phyloP scores from a whole-genome alignment of 2,329 filamentous ascomycete genomes.

The Sarocladiaceae sp. region DNA sequence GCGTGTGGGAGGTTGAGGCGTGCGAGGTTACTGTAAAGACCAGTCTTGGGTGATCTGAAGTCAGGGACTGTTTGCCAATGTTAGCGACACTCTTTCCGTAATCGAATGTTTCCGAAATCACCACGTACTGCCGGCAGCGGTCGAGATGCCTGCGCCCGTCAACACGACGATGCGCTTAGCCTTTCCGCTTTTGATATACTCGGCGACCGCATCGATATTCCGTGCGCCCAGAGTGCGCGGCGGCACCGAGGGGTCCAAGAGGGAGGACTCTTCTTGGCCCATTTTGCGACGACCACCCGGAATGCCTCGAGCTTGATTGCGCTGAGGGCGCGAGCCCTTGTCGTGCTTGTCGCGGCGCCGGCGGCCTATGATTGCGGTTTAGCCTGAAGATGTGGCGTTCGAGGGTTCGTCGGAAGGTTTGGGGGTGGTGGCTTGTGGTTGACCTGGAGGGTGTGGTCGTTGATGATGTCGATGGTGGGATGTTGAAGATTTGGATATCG shows the following conservation, averaged over 20 bases:
- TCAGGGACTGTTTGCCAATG: constrained; percentile 68
- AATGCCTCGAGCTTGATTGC: constrained; percentile 1
- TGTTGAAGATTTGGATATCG: neutral
- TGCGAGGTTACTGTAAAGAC: constrained; percentile 88
- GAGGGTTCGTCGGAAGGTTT: neutral
- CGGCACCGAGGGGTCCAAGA: constrained; percentile 56
- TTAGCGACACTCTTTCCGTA: neutral
- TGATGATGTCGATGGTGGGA: neutral
- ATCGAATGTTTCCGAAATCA: neutral
- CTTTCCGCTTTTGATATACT: constrained; percentile 68
- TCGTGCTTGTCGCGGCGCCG: constrained; percentile 31
- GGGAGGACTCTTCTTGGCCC: constrained; percentile 78
- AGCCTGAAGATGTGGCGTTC: neutral
- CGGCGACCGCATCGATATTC: constrained; percentile 70
- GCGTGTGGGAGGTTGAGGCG: constrained; percentile 81
- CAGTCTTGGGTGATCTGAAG: constrained; percentile 89
- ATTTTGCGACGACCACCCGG: constrained; percentile 50
- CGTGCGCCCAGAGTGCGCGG: constrained; percentile 65
- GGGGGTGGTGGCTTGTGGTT: neutral
- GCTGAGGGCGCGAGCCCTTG: constrained; percentile 25
- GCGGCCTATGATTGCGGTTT: constrained; percentile 33
- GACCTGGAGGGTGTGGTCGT: neutral
- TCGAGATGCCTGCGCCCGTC: constrained; percentile 87
- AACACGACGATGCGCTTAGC: constrained; percentile 76
- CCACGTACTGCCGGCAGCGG: constrained; percentile 57